Evolutionary conservation across 1,284 basidiomycete genomes (phyloP).

Genomic region (Phylloboletellus chloephorus): DNA sequence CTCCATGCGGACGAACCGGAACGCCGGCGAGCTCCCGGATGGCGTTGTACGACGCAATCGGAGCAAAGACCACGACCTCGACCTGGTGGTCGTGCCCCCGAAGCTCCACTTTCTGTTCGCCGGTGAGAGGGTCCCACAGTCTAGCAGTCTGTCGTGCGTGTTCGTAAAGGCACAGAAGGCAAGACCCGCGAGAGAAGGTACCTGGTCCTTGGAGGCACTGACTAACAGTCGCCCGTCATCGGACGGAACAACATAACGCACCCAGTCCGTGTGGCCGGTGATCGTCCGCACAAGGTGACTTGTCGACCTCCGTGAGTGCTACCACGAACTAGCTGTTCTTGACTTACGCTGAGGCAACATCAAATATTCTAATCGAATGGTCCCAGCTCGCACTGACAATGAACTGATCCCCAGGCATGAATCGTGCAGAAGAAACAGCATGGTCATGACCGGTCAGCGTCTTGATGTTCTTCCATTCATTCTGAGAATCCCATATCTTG

Average conservation of each 20-base stretch:
- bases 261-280: constrained; percentile 56
- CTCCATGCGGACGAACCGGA: constrained; percentile 38
- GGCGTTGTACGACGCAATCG: constrained; percentile 64
- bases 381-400: constrained; percentile 86
- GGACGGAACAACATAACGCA: constrained; percentile 61
- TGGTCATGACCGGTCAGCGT: constrained; percentile 90
- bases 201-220: constrained; percentile 84
- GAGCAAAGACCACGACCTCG: constrained; percentile 81
- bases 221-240: constrained; percentile 72
- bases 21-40: constrained; percentile 76
- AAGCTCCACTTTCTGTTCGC: constrained; percentile 77
- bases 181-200: constrained; percentile 31
- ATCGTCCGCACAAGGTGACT: constrained; percentile 60
- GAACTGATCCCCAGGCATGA: constrained; percentile 78
- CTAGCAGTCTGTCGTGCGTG: constrained; percentile 60
- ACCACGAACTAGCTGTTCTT: constrained; percentile 1
- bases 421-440: constrained; percentile 79
- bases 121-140: constrained; percentile 73
- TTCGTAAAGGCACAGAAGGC: constrained; percentile 3
- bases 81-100: constrained; percentile 87
- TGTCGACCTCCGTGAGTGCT: constrained; percentile 15
- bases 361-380: constrained; percentile 81
- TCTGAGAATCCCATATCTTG: constrained; percentile 87
- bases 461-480: constrained; percentile 85
- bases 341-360: constrained; percentile 75